Conservation (phyloP, 2,329 filamentous ascomycete species). For the Xylaria polymorpha region DNA sequence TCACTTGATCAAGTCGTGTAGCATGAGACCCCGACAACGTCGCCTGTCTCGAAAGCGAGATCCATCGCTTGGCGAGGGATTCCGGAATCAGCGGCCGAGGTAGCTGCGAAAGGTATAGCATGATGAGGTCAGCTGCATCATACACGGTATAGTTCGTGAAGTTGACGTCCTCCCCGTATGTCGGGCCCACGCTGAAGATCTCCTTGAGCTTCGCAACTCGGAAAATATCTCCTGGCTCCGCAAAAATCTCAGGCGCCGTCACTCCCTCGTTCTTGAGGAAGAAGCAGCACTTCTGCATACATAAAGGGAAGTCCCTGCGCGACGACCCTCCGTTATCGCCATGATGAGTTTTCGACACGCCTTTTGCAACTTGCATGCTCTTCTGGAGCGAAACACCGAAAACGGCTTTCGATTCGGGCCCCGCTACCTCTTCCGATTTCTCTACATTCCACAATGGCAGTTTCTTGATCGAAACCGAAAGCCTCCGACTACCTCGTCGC, state of each 20-base stretch:
- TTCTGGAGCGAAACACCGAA: constrained; percentile 56
- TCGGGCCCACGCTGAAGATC: constrained; percentile 52
- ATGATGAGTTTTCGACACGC: constrained; percentile 55
- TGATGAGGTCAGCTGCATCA: constrained; percentile 56
- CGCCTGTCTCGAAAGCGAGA: constrained; percentile 55
- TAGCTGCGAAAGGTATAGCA: constrained; percentile 55
- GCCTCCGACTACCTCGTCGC: constrained; percentile 46
- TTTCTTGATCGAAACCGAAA: constrained; percentile 51
- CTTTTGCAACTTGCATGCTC: constrained; percentile 55
- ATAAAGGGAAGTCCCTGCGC: constrained; percentile 56
- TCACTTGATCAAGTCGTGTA: constrained; percentile 52
- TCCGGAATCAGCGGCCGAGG: constrained; percentile 55
- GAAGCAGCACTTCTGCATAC: constrained; percentile 55
- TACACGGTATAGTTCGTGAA: constrained; percentile 54
- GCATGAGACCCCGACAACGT: constrained; percentile 51
- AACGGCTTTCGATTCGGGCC: constrained; percentile 48
- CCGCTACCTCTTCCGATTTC: constrained; percentile 45
- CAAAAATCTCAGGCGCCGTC: constrained; percentile 54
- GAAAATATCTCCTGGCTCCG: constrained; percentile 49
- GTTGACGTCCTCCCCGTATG: constrained; percentile 55
- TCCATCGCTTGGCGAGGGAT: constrained; percentile 55
- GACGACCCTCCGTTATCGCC: constrained; percentile 50
- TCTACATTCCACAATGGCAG: constrained; percentile 50
- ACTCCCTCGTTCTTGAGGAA: constrained; percentile 54
- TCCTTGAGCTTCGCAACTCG: constrained; percentile 53